A percentile compares a stretch with the other conserved stretches of the same genome.
Evolutionary conservation across 148 eudicot genomes (phyloP).

Genomic region (Camellia sinensis): DNA sequence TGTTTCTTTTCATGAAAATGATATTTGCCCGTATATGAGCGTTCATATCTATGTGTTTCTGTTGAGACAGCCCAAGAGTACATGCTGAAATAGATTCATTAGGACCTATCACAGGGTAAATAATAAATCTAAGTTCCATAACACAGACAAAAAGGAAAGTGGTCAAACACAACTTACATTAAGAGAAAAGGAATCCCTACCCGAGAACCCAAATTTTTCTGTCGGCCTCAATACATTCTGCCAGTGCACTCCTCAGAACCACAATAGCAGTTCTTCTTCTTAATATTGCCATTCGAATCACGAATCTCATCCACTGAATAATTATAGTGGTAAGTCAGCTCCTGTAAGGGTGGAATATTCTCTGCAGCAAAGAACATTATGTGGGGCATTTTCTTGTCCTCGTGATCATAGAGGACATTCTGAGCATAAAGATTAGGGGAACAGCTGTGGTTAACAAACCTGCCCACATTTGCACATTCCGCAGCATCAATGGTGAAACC

Average conservation of each 20-base stretch:
- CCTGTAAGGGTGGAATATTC: slow-evolving; percentile 84
- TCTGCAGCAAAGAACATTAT: slow-evolving; percentile 88
- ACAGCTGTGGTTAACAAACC: slow-evolving; percentile 94
- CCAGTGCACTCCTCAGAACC: slow-evolving; percentile 81
- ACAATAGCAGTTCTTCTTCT: slow-evolving; percentile 73
- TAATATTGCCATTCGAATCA: slow-evolving; percentile 67
- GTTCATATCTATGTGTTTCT: background rate
- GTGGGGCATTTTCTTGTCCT: slow-evolving; percentile 81
- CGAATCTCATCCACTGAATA: slow-evolving; percentile 61
- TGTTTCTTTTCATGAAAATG: background rate
- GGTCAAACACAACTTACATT: slow-evolving; percentile 3
- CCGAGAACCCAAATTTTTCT: background rate
- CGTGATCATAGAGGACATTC: slow-evolving; percentile 80
- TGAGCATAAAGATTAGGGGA: slow-evolving; percentile 91
- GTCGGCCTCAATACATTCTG: slow-evolving; percentile 59
- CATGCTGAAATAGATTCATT: background rate
- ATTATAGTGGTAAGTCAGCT: slow-evolving; percentile 82
- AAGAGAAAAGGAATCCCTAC: background rate
- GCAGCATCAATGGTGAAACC: slow-evolving; percentile 88
- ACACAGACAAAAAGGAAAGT: background rate
- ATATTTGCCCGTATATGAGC: background rate
- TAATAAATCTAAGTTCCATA: background rate
- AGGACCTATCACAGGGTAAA: slow-evolving; percentile 1
- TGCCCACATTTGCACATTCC: slow-evolving; percentile 64
- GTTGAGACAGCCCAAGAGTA: background rate